Evolutionary conservation across 441 rosid species (phyloP).

Genomic region (Rhodomyrtus psidioides): DNA sequence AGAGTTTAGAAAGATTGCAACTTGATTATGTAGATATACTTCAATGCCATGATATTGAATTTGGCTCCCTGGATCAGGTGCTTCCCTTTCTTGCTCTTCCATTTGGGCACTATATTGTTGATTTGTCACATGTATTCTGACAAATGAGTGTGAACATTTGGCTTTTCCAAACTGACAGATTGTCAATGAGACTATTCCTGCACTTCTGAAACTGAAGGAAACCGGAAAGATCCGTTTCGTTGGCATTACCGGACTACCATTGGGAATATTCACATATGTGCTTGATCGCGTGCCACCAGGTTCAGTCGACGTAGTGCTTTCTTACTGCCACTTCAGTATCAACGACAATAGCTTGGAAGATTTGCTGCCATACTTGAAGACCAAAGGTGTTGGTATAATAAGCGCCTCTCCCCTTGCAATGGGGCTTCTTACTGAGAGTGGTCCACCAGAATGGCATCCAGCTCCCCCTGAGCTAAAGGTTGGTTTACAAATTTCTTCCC

Average conservation of each 20-base stretch:
- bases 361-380: slow-evolving; percentile 76
- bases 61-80: slow-evolving; percentile 54
- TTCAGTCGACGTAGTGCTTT: slow-evolving; percentile 62
- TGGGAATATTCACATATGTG: slow-evolving; percentile 59
- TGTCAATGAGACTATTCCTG: slow-evolving; percentile 88
- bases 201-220: slow-evolving; percentile 75
- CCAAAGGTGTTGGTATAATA: slow-evolving; percentile 78
- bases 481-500: slow-evolving; percentile 1
- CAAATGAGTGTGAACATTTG: not conserved
- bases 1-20: slow-evolving; percentile 79
- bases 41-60: slow-evolving; percentile 82
- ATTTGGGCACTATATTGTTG: not conserved
- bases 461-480: slow-evolving; percentile 86
- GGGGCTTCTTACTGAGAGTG: slow-evolving; percentile 85
- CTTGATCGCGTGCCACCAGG: slow-evolving; percentile 82
- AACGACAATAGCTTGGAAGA: slow-evolving; percentile 70
- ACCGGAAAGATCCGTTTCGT: slow-evolving; percentile 72
- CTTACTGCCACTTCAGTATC: slow-evolving; percentile 75
- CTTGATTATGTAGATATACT: slow-evolving; percentile 83
- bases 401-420: slow-evolving; percentile 88
- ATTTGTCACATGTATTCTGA: not conserved
- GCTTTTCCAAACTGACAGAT: slow-evolving; percentile 32
- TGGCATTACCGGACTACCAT: slow-evolving; percentile 90
- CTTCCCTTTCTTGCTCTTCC: not conserved
- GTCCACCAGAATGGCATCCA: slow-evolving; percentile 98